Conservation (phyloP, 2,329 filamentous ascomycete species). For the Fusarium sp. region DNA sequence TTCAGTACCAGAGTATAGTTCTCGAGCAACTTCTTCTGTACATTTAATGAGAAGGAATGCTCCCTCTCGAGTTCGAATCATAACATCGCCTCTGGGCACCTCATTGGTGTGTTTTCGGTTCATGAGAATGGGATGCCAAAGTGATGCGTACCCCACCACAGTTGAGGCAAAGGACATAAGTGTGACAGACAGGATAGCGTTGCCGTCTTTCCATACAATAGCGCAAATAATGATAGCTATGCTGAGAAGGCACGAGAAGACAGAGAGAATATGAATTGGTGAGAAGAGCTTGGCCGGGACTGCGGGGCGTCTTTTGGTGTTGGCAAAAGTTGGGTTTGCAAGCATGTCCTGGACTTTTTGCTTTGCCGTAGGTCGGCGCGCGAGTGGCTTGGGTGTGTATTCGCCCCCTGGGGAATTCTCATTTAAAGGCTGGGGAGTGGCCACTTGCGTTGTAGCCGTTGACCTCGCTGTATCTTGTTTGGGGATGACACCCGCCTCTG, state of each 20-base stretch:
- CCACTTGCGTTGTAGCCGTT: constrained; percentile 14
- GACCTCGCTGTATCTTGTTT: constrained; percentile 13
- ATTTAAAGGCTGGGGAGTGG: constrained; percentile 16
- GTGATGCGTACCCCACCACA: constrained; percentile 68
- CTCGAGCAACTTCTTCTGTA: constrained; percentile 71
- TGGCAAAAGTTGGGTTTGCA: constrained; percentile 58
- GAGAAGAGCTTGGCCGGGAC: constrained; percentile 64
- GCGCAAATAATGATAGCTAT: constrained; percentile 62
- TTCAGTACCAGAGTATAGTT: constrained; percentile 72
- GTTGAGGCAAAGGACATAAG: constrained; percentile 67
- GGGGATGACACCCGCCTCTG: constrained; percentile 32
- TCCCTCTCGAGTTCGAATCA: constrained; percentile 71
- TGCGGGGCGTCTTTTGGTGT: constrained; percentile 57
- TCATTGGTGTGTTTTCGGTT: constrained; percentile 62
- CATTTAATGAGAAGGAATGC: constrained; percentile 71
- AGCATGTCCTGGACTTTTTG: constrained; percentile 60
- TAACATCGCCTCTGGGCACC: constrained; percentile 69
- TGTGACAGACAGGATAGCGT: constrained; percentile 59
- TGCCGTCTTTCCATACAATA: constrained; percentile 54
- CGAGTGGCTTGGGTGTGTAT: constrained; percentile 32
- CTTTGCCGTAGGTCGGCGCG: constrained; percentile 54
- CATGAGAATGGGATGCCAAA: constrained; percentile 69
- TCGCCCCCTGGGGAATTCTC: constrained; percentile 3
- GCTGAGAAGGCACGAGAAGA: constrained; percentile 65
- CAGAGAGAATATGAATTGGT: constrained; percentile 66